These are phyloP conservation scores for Wickerhamiella nectarea DNA, from an alignment of 805 yeast genomes.

Conservation along the genomic window DNA sequence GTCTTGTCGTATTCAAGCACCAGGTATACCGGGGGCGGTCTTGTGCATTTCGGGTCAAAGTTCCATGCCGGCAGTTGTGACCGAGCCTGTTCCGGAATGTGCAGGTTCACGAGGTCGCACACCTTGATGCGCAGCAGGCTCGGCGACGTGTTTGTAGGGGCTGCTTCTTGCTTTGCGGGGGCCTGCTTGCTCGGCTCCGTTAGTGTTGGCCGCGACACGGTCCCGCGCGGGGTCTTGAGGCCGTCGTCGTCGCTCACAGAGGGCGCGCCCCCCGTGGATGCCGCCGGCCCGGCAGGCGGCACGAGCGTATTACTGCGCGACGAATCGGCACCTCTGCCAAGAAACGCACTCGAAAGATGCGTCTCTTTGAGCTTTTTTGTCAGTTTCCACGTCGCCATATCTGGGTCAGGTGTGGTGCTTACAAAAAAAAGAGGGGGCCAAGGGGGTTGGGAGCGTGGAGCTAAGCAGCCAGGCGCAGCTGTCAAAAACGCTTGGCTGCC, in stretches of 20 bases:
- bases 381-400: slow-evolving; percentile 30
- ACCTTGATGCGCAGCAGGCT: slow-evolving; percentile 38
- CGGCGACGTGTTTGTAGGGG: slow-evolving; percentile 10
- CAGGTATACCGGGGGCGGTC: slow-evolving; percentile 60
- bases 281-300: background rate
- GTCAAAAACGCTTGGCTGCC: no score
- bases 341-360: slow-evolving; percentile 23
- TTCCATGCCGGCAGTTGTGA: slow-evolving; percentile 19
- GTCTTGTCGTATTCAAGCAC: slow-evolving; percentile 93
- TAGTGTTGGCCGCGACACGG: slow-evolving; percentile 19
- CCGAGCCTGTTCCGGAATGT: slow-evolving; percentile 36
- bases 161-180: no score
- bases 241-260: background rate
- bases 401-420: slow-evolving; percentile 5
- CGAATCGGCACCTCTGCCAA: slow-evolving; percentile 10
- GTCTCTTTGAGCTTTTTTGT: slow-evolving; percentile 36
- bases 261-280: background rate
- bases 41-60: slow-evolving; percentile 31
- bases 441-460: slow-evolving; percentile 1
- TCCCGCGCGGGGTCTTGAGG: slow-evolving; percentile 22
- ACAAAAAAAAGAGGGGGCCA: background rate
- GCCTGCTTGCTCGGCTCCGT: background rate
- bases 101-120: slow-evolving; percentile 27
- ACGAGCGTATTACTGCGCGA: slow-evolving; percentile 10
- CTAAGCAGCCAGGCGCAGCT: no score